Evolutionary conservation across 208 protist species (phyloP), one percentile per base, ranked within the genome.

Genomic region (Crithidia expoeki): DNA sequence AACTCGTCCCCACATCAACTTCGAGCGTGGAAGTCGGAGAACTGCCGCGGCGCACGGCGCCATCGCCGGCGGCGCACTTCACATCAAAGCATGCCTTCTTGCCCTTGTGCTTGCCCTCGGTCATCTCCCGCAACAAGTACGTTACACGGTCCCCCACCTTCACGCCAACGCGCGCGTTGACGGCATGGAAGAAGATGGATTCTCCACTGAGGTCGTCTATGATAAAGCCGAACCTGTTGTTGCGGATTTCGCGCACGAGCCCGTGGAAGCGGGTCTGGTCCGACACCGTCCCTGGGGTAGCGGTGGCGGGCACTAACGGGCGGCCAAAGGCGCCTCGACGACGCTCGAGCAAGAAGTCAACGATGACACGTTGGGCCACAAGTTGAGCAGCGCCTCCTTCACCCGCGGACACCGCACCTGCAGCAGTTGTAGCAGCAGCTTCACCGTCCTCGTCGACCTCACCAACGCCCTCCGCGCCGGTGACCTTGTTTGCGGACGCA

Each of bases 101-200:
- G 4, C 89, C 89, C 4, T 53, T 53, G 58, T 95, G 89, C 72
- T 89, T 88, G 34, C 86, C 86, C 11, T 62, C n/a, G 10, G 36
- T 53, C 19, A 92, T 36, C 62, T 87, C 84, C 11, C 76, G 77
- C 53, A 95, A 70, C 33, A 86, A 27, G 67, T 93, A 95, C 12
- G 75, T 79, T 2, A 95, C 90, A 2, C 68, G 59, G 56, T 92
- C 87, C 7, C 85, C 87, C 30, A 52, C 58, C 57, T 72, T 71
- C 42, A 91, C 59, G 14, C 12, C 46, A 7, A 46, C 25, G 14
- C 34, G 51, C 14, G 63, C 62, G 69, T 90, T 85, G 32, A 61
- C 74, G 56, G 80, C 23, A 68, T 95, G 90, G 38, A 95, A 95
- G 72, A 95, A 93, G 40, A 95, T 82, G 30, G 85, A 93, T 47